Base-by-base conservation (phyloP, 768 basidiomycete species). In the Ramaria rubella region DNA sequence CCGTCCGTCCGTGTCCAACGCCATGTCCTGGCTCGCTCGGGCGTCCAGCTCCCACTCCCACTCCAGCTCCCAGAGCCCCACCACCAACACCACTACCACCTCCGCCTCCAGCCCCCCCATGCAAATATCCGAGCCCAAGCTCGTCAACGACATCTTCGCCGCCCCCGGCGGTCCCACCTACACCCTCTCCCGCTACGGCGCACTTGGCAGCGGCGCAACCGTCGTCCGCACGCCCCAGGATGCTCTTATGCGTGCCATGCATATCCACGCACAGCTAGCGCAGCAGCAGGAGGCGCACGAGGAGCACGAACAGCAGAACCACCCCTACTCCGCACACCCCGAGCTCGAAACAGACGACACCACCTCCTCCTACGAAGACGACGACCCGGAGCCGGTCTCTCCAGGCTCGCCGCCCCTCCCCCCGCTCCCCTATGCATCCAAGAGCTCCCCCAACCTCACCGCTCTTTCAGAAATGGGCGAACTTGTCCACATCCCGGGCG, bases 211-310 rank as follows among this genome's bases (percentile, higher is more conserved):
- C 19, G 87, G 89, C 38, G 89, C 89, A 14, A 84, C 77, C 1
- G 73, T 92, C 29, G 89, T 91, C 34, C 75, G 83, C 56, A 91
- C 90, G 0, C 90, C 90, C 7, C 82, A 86, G 61, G 90, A 92
- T 55, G 89, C 89, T 21, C 73, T 92, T 29, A 73, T 68, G 27
- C 67, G 71, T 46, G 58, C 74, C 21, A 48, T 42, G 21, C 55
- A n/a, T 36, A 56, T 38, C 19, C 29, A n/a, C n/a, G n/a, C n/a
- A n/a, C n/a, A n/a, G n/a, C n/a, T n/a, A n/a, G n/a, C n/a, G n/a
- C n/a, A n/a, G n/a, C n/a, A n/a, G n/a, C n/a, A n/a, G n/a, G n/a
- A n/a, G n/a, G n/a, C n/a, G n/a, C n/a, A n/a, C n/a, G n/a, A n/a
- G n/a, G n/a, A n/a, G n/a, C n/a, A n/a, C n/a, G n/a, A n/a, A n/a